These are phyloP conservation scores for Geopyxis carbonaria DNA, from an alignment of 495 filamentous ascomycete genomes.

Conservation along the genomic window DNA sequence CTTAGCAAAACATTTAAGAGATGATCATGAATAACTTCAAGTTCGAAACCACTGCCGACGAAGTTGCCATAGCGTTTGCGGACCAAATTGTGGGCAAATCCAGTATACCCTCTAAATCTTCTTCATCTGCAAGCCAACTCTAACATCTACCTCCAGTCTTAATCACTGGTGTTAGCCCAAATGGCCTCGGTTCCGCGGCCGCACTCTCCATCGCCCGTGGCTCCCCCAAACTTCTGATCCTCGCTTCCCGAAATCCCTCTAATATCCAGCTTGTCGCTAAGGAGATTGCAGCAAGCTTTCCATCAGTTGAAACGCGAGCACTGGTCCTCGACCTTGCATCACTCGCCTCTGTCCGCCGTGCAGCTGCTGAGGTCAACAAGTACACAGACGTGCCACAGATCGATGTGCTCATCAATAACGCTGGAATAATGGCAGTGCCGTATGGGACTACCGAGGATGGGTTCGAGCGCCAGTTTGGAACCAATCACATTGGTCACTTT, in stretches of 20 bases:
- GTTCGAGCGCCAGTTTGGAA: slow-evolving; percentile 41
- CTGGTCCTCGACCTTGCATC: slow-evolving; percentile 34
- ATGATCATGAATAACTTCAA: no score
- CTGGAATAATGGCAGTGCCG: slow-evolving; percentile 43
- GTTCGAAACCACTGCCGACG: no score
- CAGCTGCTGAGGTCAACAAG: slow-evolving; percentile 25
- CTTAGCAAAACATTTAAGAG: no score
- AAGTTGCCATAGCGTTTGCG: no score
- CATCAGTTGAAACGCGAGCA: slow-evolving; percentile 19
- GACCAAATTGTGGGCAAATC: no score
- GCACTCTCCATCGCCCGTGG: slow-evolving; percentile 31
- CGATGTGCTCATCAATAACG: slow-evolving; percentile 54
- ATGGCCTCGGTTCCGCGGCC: slow-evolving; percentile 33
- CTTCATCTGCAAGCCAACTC: no score
- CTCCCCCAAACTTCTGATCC: slow-evolving; percentile 25
- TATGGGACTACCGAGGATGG: slow-evolving; percentile 28
- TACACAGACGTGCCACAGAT: slow-evolving; percentile 34
- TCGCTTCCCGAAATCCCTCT: slow-evolving; percentile 12
- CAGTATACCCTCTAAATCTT: no score
- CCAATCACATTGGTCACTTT: slow-evolving; percentile 44
- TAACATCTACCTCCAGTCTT: no score
- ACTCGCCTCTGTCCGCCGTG: slow-evolving; percentile 32
- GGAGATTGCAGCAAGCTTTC: slow-evolving; percentile 9
- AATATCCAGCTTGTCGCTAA: slow-evolving; percentile 10
- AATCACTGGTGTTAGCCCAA: slow-evolving; percentile 35